Conservation (phyloP, 495 filamentous ascomycete species). For the Penicillium pancosmium region DNA sequence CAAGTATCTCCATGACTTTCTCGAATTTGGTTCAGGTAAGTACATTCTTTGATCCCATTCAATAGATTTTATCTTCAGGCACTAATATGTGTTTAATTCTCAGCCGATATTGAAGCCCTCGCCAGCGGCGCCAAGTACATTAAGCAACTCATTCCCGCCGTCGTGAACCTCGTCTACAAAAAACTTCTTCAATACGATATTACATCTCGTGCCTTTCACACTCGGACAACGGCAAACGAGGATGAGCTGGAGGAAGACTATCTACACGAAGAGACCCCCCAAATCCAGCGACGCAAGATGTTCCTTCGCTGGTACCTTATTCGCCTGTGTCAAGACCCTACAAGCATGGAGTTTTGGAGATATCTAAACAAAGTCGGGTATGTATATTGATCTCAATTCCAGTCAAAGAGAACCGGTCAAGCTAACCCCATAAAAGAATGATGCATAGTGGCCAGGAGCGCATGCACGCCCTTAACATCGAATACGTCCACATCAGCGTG, state of each 20-base stretch:
- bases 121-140: slow-evolving; percentile 68
- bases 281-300: slow-evolving; percentile 75
- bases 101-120: slow-evolving; percentile 71
- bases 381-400: slow-evolving; percentile 14
- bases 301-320: slow-evolving; percentile 72
- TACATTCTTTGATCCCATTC: not conserved
- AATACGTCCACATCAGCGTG: slow-evolving; percentile 74
- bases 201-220: slow-evolving; percentile 70
- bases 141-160: slow-evolving; percentile 69
- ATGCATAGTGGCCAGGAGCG: slow-evolving; percentile 72
- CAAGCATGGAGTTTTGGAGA: slow-evolving; percentile 74
- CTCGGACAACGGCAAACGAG: slow-evolving; percentile 64
- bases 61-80: not conserved
- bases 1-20: slow-evolving; percentile 69
- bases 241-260: slow-evolving; percentile 59
- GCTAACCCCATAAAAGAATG: slow-evolving; percentile 43
- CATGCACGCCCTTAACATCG: slow-evolving; percentile 66
- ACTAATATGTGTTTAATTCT: slow-evolving; percentile 2
- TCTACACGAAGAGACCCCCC: slow-evolving; percentile 64
- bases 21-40: slow-evolving; percentile 71
- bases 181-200: slow-evolving; percentile 76
- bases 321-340: slow-evolving; percentile 70
- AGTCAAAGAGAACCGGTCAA: not conserved
- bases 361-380: slow-evolving; percentile 77
- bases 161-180: slow-evolving; percentile 73